These are phyloP conservation scores for Arabidopsis suecica DNA, from an alignment of 345 rosid genomes.

Conservation along the genomic window DNA sequence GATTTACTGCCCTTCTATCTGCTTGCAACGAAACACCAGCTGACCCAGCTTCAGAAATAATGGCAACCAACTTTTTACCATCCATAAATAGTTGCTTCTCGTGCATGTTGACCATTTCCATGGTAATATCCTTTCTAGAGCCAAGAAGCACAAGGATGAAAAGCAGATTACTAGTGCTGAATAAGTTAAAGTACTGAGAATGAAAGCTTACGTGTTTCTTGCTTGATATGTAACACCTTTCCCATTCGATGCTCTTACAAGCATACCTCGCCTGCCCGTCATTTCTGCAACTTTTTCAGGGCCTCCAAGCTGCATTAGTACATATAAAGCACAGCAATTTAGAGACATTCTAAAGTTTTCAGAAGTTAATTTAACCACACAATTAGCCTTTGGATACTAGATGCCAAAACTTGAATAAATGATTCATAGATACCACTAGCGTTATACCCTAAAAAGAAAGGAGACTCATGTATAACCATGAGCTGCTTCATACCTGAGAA, in stretches of 20 bases:
- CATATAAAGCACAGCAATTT: constrained; percentile 34
- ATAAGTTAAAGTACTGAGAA: constrained; percentile 11
- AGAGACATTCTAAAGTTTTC: constrained; percentile 32
- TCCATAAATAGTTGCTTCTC: constrained; percentile 99
- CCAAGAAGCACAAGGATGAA: constrained; percentile 31
- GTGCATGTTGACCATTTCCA: constrained; percentile 99
- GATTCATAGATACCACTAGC: constrained; percentile 30
- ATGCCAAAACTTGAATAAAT: constrained; percentile 28
- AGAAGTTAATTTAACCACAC: constrained; percentile 20
- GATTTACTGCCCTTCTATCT: constrained; percentile 92
- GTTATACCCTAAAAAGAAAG: constrained; percentile 25
- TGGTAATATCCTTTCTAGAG: constrained; percentile 85
- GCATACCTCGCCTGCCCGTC: constrained; percentile 99
- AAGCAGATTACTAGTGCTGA: constrained; percentile 37
- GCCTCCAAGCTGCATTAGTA: constrained; percentile 87
- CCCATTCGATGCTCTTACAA: constrained; percentile 91
- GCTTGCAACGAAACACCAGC: constrained; percentile 99
- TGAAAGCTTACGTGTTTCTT: constrained; percentile 82
- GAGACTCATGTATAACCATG: constrained; percentile 25
- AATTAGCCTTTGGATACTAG: constrained; percentile 18
- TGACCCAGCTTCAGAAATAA: constrained; percentile 99
- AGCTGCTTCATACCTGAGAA: constrained; percentile 14
- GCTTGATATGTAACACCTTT: constrained; percentile 98
- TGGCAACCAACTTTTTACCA: constrained; percentile 89
- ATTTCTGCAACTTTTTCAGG: constrained; percentile 97